Percentiles rank a stretch among this genome's conserved stretches.
These are phyloP conservation scores for Rhodotorula sp. DNA, from an alignment of 1,284 basidiomycete species.

Conservation along the genomic window DNA sequence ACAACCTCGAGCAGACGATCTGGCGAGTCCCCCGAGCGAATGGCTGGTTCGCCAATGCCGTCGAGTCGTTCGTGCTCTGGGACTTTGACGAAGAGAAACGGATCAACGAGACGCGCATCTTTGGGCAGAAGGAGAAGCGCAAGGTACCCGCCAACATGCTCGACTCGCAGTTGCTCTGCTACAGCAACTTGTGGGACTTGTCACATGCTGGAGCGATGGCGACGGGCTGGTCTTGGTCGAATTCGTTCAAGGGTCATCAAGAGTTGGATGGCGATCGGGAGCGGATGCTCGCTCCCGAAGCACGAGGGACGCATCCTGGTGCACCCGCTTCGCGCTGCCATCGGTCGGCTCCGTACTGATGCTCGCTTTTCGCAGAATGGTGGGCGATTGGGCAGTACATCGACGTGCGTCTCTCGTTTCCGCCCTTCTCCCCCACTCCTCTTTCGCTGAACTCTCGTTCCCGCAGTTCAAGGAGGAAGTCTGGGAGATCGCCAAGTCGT, in stretches of 20 bases:
- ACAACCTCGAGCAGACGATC: conserved; percentile 35
- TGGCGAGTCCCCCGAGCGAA: conserved; percentile 8
- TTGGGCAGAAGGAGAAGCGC: conserved; percentile 14
- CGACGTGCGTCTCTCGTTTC: conserved; percentile 17
- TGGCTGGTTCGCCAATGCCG: background rate
- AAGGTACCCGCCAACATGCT: conserved; percentile 26
- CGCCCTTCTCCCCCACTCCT: too few relatives aligned
- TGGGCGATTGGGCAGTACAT: conserved; percentile 35
- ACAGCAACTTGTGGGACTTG: conserved; percentile 35
- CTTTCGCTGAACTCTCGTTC: background rate
- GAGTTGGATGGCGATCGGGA: conserved; percentile 6
- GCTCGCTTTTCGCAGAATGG: conserved; percentile 16
- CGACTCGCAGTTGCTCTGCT: conserved; percentile 28
- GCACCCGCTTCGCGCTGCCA: background rate
- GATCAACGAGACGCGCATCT: background rate
- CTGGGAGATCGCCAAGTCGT: conserved; percentile 31
- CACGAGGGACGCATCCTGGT: conserved; percentile 22
- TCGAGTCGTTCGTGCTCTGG: conserved; percentile 27
- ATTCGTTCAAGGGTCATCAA: conserved; percentile 15
- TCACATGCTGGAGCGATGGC: conserved; percentile 17
- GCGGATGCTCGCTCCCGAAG: conserved; percentile 13
- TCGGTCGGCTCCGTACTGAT: background rate
- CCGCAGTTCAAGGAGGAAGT: conserved; percentile 28
- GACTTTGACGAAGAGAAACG: conserved; percentile 24
- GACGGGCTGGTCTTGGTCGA: conserved; percentile 8